These are phyloP conservation scores for Arthrobotrys megalospora DNA, from an alignment of 2,329 filamentous ascomycete species.

Conservation along the genomic window DNA sequence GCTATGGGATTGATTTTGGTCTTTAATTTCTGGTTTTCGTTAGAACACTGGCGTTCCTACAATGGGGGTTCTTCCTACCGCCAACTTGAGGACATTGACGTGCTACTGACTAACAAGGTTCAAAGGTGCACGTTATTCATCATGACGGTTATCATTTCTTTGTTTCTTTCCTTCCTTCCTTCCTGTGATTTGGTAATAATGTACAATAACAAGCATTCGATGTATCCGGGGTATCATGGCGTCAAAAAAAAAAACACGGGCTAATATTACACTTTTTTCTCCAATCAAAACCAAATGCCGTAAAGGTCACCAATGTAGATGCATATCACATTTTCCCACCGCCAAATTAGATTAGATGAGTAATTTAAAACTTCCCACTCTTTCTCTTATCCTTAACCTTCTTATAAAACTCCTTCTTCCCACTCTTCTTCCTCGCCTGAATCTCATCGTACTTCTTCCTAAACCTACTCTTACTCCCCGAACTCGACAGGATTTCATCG, in stretches of 20 bases:
- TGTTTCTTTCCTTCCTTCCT: conserved; percentile 4
- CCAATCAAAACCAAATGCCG: neutral
- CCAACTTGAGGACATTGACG: neutral
- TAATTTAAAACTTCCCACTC: conserved; percentile 58
- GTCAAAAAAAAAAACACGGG: conserved; percentile 31
- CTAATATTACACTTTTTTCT: conserved; percentile 33
- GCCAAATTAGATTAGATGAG: neutral
- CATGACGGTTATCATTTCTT: neutral
- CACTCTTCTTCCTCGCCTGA: conserved; percentile 84
- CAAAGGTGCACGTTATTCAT: neutral
- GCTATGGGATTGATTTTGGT: conserved; percentile 1
- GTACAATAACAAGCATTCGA: conserved; percentile 38
- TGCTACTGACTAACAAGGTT: neutral
- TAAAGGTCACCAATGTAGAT: neutral
- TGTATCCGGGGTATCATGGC: conserved; percentile 60
- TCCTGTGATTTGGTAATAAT: conserved; percentile 24
- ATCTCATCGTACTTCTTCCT: conserved; percentile 90
- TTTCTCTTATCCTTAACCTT: conserved; percentile 77
- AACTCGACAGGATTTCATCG: conserved; percentile 82
- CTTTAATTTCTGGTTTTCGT: neutral
- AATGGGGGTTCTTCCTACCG: neutral
- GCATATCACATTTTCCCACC: neutral
- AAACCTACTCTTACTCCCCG: conserved; percentile 79
- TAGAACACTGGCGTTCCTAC: conserved; percentile 13
- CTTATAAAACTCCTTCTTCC: conserved; percentile 91